A percentile compares a stretch with the other conserved stretches of the same genome.
phyloP scores from a whole-genome alignment of 2,329 filamentous ascomycete species.

The Paraphaeosphaeria minitans region DNA sequence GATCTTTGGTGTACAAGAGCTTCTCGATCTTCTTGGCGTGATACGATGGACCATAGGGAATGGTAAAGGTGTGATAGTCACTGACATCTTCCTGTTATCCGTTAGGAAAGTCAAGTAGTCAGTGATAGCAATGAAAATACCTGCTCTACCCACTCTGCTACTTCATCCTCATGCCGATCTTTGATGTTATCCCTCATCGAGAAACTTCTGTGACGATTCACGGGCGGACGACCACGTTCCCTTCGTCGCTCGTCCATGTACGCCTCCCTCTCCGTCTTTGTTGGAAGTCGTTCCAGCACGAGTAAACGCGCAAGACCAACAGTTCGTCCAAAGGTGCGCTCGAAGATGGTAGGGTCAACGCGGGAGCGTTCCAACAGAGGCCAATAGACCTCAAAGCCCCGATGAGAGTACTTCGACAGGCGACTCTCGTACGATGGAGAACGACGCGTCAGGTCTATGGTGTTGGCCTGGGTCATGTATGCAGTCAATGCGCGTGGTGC shows the following conservation, averaged over 20 bases:
- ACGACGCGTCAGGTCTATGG: constrained; percentile 76
- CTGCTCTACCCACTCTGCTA: constrained; percentile 80
- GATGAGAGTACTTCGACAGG: constrained; percentile 78
- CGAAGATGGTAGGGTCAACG: constrained; percentile 85
- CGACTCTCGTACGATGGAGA: constrained; percentile 89
- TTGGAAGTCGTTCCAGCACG: constrained; percentile 79
- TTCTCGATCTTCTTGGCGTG: constrained; percentile 76
- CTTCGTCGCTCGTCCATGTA: constrained; percentile 72
- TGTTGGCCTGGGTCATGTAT: constrained; percentile 82
- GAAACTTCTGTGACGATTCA: constrained; percentile 51
- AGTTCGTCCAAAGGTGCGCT: constrained; percentile 76
- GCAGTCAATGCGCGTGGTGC: constrained; percentile 77
- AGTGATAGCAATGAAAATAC: constrained; percentile 63
- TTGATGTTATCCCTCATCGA: constrained; percentile 73
- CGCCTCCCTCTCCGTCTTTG: constrained; percentile 66
- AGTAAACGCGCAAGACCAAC: constrained; percentile 78
- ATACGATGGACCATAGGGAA: constrained; percentile 65
- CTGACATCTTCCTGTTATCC: neutral
- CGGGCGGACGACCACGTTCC: constrained; percentile 71
- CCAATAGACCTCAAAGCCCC: constrained; percentile 86
- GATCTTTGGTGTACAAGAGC: constrained; percentile 78
- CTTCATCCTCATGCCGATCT: constrained; percentile 75
- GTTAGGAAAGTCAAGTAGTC: neutral
- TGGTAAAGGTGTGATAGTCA: constrained; percentile 53
- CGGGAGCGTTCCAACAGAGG: constrained; percentile 73